Conservation (phyloP, 371 early-diverging fungal genomes). For the Lichtheimia ramosa region DNA sequence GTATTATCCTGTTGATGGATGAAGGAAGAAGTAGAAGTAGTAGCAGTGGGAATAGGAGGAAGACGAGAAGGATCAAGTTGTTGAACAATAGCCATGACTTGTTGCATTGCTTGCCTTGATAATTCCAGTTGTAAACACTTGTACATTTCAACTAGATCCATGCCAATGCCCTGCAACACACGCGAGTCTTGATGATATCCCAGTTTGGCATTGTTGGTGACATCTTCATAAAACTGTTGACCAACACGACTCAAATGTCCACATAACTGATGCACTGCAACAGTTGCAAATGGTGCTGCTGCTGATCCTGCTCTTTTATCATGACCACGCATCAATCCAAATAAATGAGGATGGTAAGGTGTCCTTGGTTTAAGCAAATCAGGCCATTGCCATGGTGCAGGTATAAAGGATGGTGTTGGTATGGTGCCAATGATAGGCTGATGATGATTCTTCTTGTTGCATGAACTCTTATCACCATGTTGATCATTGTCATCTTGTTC, state of each 20-base stretch:
- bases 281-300: slow-evolving; percentile 16
- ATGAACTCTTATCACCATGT: too few species aligned
- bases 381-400: slow-evolving; percentile 32
- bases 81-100: slow-evolving; percentile 11
- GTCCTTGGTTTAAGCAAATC: slow-evolving; percentile 24
- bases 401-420: slow-evolving; percentile 23
- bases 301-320: neutral
- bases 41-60: neutral
- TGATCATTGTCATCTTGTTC: neutral
- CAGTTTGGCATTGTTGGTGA: slow-evolving; percentile 12
- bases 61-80: neutral
- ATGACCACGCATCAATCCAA: slow-evolving; percentile 17
- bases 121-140: slow-evolving; percentile 16
- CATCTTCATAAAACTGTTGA: slow-evolving; percentile 21
- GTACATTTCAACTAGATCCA: slow-evolving; percentile 21
- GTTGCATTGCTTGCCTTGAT: slow-evolving; percentile 16
- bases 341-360: slow-evolving; percentile 23
- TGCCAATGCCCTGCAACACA: slow-evolving; percentile 17
- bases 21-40: neutral
- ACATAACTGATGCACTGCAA: slow-evolving; percentile 15
- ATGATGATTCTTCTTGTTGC: neutral
- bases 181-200: slow-evolving; percentile 19
- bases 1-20: too few species aligned
- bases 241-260: slow-evolving; percentile 18
- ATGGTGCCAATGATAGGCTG: neutral